Conservation (phyloP, 805 yeast genomes). For the Sugiyamaella lignohabitans region DNA sequence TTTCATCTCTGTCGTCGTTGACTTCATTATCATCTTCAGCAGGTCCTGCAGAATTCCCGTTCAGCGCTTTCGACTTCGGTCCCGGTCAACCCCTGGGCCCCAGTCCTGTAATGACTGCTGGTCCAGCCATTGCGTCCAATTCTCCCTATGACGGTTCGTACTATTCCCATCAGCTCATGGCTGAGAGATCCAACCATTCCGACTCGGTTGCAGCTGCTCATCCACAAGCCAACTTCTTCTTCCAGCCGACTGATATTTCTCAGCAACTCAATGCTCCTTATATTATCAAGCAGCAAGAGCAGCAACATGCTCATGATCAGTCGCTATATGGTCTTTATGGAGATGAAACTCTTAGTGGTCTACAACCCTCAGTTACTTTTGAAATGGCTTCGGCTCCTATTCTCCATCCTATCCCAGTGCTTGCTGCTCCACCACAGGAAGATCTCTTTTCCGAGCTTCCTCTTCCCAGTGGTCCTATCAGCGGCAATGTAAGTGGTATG, state of each 20-base stretch:
- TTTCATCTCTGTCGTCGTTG: neutral
- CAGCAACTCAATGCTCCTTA: too few species aligned
- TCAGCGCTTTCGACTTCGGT: neutral
- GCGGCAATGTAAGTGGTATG: neutral
- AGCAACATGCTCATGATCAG: too few species aligned
- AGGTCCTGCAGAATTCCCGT: neutral
- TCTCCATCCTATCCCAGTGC: neutral
- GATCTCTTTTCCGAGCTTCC: neutral
- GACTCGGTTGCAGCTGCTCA: too few species aligned
- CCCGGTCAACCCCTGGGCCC: neutral
- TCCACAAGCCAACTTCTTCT: neutral
- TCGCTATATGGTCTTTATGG: too few species aligned
- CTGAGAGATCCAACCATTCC: neutral
- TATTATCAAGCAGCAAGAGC: too few species aligned
- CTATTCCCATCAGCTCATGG: neutral
- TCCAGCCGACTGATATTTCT: neutral
- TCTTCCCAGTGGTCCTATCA: too few species aligned
- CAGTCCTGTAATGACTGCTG: neutral
- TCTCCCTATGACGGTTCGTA: neutral
- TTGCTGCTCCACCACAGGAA: neutral
- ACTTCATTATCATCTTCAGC: neutral
- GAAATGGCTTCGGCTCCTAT: neutral
- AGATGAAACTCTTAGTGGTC: neutral
- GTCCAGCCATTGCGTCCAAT: neutral
- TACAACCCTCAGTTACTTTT: neutral